Base-by-base conservation (phyloP, 2,329 filamentous ascomycete species). In the Fusarium pseudoanthophilum region DNA sequence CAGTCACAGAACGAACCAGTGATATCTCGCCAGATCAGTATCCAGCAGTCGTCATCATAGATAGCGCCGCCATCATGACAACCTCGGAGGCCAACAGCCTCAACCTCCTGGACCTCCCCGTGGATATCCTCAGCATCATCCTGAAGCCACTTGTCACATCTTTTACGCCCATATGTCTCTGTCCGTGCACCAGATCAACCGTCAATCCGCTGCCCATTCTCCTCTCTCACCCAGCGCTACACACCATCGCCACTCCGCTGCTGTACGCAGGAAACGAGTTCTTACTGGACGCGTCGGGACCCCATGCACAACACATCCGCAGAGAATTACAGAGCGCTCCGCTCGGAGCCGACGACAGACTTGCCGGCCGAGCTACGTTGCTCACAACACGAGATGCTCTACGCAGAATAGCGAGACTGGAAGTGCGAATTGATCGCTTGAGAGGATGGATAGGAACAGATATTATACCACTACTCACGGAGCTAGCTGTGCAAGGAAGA, bases 201-300 rank as follows among this genome's bases (percentile, higher is more conserved):
- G 64, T 77, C 55, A 64, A 76, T 60, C 76, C 78, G 7, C 61
- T 81, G 21, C 62, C 78, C 13, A 69, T 82, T 16, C 75, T 82
- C 32, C 80, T 82, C 56, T 73, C 73, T 28, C 81, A 82, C 45
- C 79, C 81, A 14, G 73, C 78, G 15, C 60, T 82, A n/a, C 72
- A 81, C 72, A 75, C 74, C 43, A 75, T 82, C 46, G 79, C 78
- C n/a, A 72, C 75, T 11, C 79, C 79, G 53, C 70, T 82, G 15
- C 72, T 82, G 28, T 82, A 82, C 71, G 72, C 74, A n/a, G 69
- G 67, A 34, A 82, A 82, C 57, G 63, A 71, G 24, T 82, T 82
- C 32, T 60, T 77, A 32, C 71, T 82, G 42, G 78, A 82, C 13
- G 68, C 77, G 16, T 77, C 78, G 18, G 73, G 78, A 1, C 39